Evolutionary conservation across 2,329 filamentous ascomycete species (phyloP).

Genomic region (Paraconiothyrium brasiliense): DNA sequence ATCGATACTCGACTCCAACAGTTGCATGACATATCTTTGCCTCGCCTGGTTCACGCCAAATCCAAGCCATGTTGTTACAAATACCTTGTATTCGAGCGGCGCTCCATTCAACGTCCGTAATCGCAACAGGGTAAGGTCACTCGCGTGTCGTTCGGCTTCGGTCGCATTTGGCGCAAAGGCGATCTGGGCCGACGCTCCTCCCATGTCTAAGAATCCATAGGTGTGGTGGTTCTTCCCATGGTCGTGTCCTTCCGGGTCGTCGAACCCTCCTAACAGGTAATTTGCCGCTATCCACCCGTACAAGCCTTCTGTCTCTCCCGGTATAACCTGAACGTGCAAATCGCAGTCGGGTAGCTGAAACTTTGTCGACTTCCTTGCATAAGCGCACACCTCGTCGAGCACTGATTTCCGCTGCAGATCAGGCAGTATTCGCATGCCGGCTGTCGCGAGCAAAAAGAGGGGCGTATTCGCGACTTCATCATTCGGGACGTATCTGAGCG

Average conservation of each 20-base stretch:
- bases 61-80: constrained; percentile 95
- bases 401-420: constrained; percentile 76
- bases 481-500: constrained; percentile 77
- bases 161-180: constrained; percentile 95
- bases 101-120: constrained; percentile 84
- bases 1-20: constrained; percentile 72
- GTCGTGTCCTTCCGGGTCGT: constrained; percentile 75
- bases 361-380: constrained; percentile 76
- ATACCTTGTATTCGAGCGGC: constrained; percentile 83
- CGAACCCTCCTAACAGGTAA: constrained; percentile 91
- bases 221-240: constrained; percentile 92
- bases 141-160: constrained; percentile 86
- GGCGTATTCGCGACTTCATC: constrained; percentile 84
- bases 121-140: constrained; percentile 87
- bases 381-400: constrained; percentile 81
- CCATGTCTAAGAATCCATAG: constrained; percentile 98
- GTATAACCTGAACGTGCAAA: constrained; percentile 90
- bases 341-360: constrained; percentile 92
- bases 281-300: constrained; percentile 99
- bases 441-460: constrained; percentile 93
- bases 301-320: constrained; percentile 92
- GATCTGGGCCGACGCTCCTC: constrained; percentile 95
- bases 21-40: constrained; percentile 78
- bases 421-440: constrained; percentile 89
- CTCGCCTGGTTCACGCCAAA: constrained; percentile 97